phyloP scores from a whole-genome alignment of 495 filamentous ascomycete species.

The Penicillium ochrochloron region DNA sequence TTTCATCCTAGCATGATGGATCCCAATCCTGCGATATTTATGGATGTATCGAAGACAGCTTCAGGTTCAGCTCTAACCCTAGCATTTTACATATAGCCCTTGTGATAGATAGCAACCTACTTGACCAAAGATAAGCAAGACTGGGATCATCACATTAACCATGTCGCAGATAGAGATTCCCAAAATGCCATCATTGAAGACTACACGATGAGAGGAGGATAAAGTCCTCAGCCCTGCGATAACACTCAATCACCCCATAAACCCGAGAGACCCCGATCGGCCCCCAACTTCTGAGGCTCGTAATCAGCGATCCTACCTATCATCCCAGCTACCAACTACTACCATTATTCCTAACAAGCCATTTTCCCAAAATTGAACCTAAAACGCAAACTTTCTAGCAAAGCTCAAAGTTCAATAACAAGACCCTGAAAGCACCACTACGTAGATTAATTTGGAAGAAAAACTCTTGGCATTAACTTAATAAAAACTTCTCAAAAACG shows the following conservation, averaged over 20 bases:
- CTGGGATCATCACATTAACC: background rate
- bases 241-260: background rate
- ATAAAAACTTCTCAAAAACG: background rate
- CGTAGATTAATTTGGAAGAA: background rate
- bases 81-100: background rate
- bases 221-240: slow-evolving; percentile 8
- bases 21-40: background rate
- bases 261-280: slow-evolving; percentile 14
- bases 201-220: background rate
- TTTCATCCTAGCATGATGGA: background rate
- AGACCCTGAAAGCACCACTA: background rate
- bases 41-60: background rate
- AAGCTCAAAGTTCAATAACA: background rate
- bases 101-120: background rate
- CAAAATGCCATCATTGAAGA: background rate
- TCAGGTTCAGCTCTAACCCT: background rate
- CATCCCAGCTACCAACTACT: background rate
- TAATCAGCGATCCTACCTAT: background rate
- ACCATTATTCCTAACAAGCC: background rate
- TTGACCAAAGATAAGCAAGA: background rate
- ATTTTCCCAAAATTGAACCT: background rate
- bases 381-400: background rate
- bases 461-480: slow-evolving; percentile 1
- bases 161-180: background rate
- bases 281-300: slow-evolving; percentile 23